phyloP scores from a whole-genome alignment of 805 yeast genomes.

The Kluyveromyces nonfermentans region DNA sequence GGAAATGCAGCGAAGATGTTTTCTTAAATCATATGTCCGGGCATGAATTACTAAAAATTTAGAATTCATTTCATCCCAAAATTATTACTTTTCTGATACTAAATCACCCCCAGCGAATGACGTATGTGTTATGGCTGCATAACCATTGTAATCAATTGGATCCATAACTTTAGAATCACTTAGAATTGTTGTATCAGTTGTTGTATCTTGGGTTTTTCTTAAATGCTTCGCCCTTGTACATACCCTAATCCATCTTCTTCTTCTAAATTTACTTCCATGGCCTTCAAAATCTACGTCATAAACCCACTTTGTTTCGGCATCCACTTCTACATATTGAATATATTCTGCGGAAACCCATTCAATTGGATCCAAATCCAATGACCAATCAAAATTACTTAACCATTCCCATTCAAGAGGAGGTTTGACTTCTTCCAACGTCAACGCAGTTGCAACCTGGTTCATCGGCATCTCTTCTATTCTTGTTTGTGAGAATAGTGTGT shows the following conservation, averaged over 20 bases:
- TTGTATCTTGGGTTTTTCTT: background rate
- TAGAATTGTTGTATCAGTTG: background rate
- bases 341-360: constrained; percentile 52
- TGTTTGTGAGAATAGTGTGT: constrained; percentile 38
- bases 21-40: background rate
- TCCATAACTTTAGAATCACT: background rate
- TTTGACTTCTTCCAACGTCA: constrained; percentile 30
- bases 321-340: constrained; percentile 50
- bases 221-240: constrained; percentile 22
- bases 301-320: constrained; percentile 78
- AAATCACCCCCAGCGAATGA: background rate
- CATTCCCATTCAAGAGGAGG: constrained; percentile 59
- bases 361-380: constrained; percentile 51
- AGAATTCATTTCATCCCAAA: background rate
- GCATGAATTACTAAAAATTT: background rate
- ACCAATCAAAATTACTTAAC: constrained; percentile 42
- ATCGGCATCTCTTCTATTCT: constrained; percentile 26
- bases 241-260: constrained; percentile 59
- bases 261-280: constrained; percentile 34
- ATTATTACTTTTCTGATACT: background rate
- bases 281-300: constrained; percentile 44
- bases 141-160: background rate
- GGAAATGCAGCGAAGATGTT: constrained; percentile 3
- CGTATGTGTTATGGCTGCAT: constrained; percentile 1
- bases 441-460: constrained; percentile 10